A percentile compares a stretch with the other conserved stretches of the same genome.
Conservation (phyloP, 2,329 filamentous ascomycete genomes). For the Alternaria angustiovoidea region DNA sequence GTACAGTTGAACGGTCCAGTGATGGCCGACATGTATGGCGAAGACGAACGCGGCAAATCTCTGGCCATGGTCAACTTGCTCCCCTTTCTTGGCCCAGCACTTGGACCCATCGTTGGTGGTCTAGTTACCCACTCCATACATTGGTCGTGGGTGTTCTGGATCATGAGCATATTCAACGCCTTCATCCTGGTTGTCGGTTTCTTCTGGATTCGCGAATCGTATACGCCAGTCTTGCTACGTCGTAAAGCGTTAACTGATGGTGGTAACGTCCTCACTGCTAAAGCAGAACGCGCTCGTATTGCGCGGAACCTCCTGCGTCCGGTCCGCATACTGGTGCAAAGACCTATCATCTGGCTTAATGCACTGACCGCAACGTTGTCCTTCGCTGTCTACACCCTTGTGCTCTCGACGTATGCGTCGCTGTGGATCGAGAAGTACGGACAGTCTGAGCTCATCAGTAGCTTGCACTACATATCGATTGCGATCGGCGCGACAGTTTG, state of each 20-base stretch:
- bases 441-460: conserved; percentile 18
- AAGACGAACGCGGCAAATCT: conserved; percentile 21
- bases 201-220: conserved; percentile 54
- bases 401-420: conserved; percentile 33
- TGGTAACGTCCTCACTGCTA: background rate
- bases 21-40: conserved; percentile 24
- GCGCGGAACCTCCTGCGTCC: background rate
- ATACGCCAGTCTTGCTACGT: conserved; percentile 55
- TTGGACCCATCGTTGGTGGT: conserved; percentile 38
- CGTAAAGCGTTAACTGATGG: conserved; percentile 44
- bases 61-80: conserved; percentile 23
- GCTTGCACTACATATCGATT: conserved; percentile 56
- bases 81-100: conserved; percentile 28
- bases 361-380: background rate
- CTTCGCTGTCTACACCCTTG: conserved; percentile 5
- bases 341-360: background rate
- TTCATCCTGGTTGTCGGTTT: conserved; percentile 27
- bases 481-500: conserved; percentile 65
- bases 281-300: background rate
- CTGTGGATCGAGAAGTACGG: conserved; percentile 34
- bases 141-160: conserved; percentile 36
- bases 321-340: background rate
- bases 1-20: conserved; percentile 22
- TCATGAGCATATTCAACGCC: background rate
- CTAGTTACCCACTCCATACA: conserved; percentile 23